Base-by-base conservation (phyloP, 192 early-diverging fungal genomes). In the Coemansia sp. region DNA sequence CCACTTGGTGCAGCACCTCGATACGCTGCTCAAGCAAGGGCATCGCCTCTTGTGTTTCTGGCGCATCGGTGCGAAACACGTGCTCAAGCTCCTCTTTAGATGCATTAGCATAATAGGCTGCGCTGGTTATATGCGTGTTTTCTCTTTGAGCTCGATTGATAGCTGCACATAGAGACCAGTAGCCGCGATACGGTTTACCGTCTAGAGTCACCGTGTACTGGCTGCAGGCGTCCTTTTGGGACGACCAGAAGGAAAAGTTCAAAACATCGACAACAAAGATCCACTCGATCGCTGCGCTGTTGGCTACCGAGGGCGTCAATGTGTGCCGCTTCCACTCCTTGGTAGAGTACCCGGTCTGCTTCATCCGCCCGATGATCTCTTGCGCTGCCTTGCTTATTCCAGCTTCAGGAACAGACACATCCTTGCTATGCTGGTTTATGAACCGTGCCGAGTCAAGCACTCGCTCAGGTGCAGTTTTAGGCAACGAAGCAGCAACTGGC, bases 171-270 rank as follows among this genome's bases (percentile, higher is more conserved):
- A 94, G 63, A 0, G 88, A 83, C 91, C 91, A 92, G 65, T 94
- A 94, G 1, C 91, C 91, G 18, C 79, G 83, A 64, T 91, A 88
- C 11, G 62, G 41, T 12, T 47, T 43, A 14, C 80, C 85, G 31
- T 86, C 61, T 33, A 82, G 81, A 0, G 60, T 53, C 11, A 93
- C 84, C 10, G 81, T 70, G 65, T 84, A 90, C 36, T 81, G 81
- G 16, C 81, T 62, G 2, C 70, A 61, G 11, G 79, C 70, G 2
- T 72, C 69, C 6, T 72, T 54, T 0, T 57, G 53, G 9, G 54
- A 85, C 73, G 8, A 82, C 90, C 90, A 94, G 62, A 94, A 94
- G 19, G 89, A 92, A 65, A 92, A 94, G 65, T 94, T 94, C 18
- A 91, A 78, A 13, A 85, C 61, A 63, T 94, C 91, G 1, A 91